A percentile compares a stretch with the other conserved stretches of the same genome.
phyloP scores from a whole-genome alignment of 768 basidiomycete genomes.

The Lactarius sanguifluus region DNA sequence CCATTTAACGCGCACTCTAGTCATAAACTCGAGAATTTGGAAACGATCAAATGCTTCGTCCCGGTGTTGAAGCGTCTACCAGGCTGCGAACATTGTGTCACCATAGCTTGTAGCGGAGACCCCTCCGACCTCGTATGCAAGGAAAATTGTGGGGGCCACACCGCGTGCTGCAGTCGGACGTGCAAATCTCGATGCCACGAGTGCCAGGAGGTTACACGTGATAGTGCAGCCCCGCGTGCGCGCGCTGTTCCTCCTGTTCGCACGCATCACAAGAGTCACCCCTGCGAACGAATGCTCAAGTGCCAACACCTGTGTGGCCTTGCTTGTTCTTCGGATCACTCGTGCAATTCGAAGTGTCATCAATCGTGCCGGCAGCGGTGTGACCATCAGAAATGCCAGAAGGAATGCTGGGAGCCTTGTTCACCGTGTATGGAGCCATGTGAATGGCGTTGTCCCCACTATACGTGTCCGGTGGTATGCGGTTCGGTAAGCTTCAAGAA shows the following conservation, averaged over 20 bases:
- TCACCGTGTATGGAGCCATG: conserved; percentile 40
- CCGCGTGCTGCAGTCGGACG: too few species aligned
- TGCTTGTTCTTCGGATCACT: conserved; percentile 34
- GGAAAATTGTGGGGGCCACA: too few species aligned
- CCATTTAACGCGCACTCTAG: too few species aligned
- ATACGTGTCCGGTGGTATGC: conserved; percentile 38
- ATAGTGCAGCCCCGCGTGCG: too few species aligned
- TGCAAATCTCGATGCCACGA: too few species aligned
- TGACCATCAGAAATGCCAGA: conserved; percentile 34
- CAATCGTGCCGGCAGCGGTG: conserved; percentile 35
- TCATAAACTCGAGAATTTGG: too few species aligned
- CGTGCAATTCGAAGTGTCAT: conserved; percentile 35
- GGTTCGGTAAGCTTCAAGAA: conserved; percentile 36
- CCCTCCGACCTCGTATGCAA: too few species aligned
- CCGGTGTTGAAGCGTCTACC: too few species aligned
- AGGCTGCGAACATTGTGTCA: too few species aligned
- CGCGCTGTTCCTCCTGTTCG: conserved; percentile 13
- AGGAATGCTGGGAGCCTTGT: conserved; percentile 37
- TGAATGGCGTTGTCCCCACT: conserved; percentile 38
- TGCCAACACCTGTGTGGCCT: conserved; percentile 38
- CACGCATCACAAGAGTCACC: conserved; percentile 32
- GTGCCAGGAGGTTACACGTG: too few species aligned
- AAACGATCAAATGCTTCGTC: too few species aligned
- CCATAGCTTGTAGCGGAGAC: too few species aligned
- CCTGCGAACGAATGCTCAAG: conserved; percentile 35